phyloP scores from a whole-genome alignment of 2,329 filamentous ascomycete genomes.

The Thielaviopsis populi region DNA sequence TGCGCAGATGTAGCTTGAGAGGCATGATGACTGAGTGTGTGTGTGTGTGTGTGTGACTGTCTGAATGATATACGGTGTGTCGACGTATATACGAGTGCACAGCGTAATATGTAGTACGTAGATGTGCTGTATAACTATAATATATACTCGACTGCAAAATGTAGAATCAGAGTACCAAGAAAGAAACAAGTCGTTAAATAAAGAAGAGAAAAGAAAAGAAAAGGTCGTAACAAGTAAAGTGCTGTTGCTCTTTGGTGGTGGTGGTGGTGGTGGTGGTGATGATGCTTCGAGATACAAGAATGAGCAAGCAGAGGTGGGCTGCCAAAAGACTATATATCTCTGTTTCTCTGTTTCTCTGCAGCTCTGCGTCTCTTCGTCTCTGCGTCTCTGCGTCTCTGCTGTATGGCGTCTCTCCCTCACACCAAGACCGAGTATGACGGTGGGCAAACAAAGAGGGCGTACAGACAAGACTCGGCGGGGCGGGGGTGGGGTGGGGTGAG shows the following conservation, averaged over 20 bases:
- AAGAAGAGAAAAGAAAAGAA: neutral
- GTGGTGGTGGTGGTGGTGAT: neutral
- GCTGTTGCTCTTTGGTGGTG: neutral
- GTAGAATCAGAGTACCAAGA: neutral
- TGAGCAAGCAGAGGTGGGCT: neutral
- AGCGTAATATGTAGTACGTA: neutral
- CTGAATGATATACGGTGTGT: too few relatives aligned
- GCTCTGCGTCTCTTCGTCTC: neutral
- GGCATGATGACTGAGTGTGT: constrained; percentile 10
- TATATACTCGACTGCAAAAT: neutral
- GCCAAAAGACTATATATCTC: constrained; percentile 1
- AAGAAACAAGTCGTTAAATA: neutral
- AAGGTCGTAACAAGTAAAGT: neutral
- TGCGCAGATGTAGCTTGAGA: constrained; percentile 11
- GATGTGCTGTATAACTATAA: too few relatives aligned
- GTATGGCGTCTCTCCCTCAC: neutral
- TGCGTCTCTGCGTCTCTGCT: neutral
- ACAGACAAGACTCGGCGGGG: neutral
- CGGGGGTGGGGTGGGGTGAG: neutral
- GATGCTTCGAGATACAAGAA: neutral
- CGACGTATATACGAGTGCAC: too few relatives aligned
- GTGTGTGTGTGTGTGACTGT: neutral
- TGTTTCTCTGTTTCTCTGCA: neutral
- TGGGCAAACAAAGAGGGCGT: neutral
- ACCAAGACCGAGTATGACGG: neutral